phyloP scores from a whole-genome alignment of 768 basidiomycete genomes.

The Suillus ampliporus region DNA sequence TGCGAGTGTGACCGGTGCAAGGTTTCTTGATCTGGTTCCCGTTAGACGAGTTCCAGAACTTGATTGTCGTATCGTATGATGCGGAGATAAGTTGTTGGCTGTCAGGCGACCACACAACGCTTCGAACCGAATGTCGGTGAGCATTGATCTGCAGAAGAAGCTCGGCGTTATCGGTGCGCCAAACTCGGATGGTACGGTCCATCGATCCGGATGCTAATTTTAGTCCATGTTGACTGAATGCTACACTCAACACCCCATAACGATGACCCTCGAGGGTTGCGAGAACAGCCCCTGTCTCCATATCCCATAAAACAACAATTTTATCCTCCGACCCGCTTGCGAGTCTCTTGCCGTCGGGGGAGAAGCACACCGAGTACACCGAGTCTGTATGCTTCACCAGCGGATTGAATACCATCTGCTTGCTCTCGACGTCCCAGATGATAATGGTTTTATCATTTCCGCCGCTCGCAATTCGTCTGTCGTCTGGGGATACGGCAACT shows the following conservation, averaged over 20 bases:
- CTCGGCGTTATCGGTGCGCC: conserved; percentile 5
- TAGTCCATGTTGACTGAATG: neutral
- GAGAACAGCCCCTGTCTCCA: conserved; percentile 6
- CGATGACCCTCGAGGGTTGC: conserved; percentile 2
- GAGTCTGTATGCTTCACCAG: conserved; percentile 25
- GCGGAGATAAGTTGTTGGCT: conserved; percentile 7
- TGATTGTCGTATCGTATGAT: conserved; percentile 1
- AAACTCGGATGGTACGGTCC: neutral
- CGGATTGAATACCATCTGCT: neutral
- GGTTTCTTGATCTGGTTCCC: neutral
- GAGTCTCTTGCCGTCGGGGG: conserved; percentile 46
- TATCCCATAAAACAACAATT: conserved; percentile 13
- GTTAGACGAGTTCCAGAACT: conserved; percentile 8
- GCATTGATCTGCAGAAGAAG: conserved; percentile 1
- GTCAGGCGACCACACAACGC: conserved; percentile 12
- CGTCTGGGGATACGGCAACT: conserved; percentile 12
- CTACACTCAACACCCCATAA: neutral
- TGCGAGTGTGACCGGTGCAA: conserved; percentile 1
- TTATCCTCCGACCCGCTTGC: conserved; percentile 46
- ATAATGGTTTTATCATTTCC: conserved; percentile 4
- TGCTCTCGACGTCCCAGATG: conserved; percentile 11
- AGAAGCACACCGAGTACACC: conserved; percentile 39
- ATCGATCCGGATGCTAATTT: conserved; percentile 5
- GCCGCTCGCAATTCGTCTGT: conserved; percentile 7
- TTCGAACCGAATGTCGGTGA: neutral